These are phyloP conservation scores for Gentiana macrophylla DNA, from an alignment of 257 asterid species.

Conservation along the genomic window DNA sequence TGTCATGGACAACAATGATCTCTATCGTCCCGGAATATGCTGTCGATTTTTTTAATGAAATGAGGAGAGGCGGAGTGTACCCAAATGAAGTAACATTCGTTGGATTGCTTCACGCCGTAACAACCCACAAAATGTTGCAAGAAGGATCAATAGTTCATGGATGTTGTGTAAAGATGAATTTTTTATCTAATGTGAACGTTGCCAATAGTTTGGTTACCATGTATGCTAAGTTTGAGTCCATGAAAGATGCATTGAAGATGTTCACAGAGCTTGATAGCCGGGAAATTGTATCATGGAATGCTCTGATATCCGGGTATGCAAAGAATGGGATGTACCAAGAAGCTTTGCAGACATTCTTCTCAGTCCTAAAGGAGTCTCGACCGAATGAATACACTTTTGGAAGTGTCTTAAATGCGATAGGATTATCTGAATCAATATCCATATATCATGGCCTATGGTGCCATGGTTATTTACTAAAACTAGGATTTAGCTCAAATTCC, in stretches of 20 bases:
- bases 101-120: constrained; percentile 60
- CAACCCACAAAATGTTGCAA: constrained; percentile 28
- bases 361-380: constrained; percentile 30
- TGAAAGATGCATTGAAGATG: constrained; percentile 40
- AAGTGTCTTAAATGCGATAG: constrained; percentile 67
- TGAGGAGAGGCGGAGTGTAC: constrained; percentile 46
- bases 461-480: constrained; percentile 47
- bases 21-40: constrained; percentile 51
- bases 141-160: constrained; percentile 76
- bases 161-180: constrained; percentile 45
- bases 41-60: constrained; percentile 39
- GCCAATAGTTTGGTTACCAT: constrained; percentile 82
- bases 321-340: constrained; percentile 65
- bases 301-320: constrained; percentile 63
- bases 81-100: constrained; percentile 88
- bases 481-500: constrained; percentile 45
- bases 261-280: constrained; percentile 51
- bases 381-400: constrained; percentile 87
- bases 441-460: constrained; percentile 58
- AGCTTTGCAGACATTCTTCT: constrained; percentile 52
- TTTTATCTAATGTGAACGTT: constrained; percentile 45
- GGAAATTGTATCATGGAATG: constrained; percentile 75
- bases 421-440: constrained; percentile 74
- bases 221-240: constrained; percentile 64
- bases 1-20: constrained; percentile 93